Evolutionary conservation across 1,284 basidiomycete species (phyloP), one percentile per base, ranked within the genome.

Genomic region (Pyrrhoderma lamaoense): DNA sequence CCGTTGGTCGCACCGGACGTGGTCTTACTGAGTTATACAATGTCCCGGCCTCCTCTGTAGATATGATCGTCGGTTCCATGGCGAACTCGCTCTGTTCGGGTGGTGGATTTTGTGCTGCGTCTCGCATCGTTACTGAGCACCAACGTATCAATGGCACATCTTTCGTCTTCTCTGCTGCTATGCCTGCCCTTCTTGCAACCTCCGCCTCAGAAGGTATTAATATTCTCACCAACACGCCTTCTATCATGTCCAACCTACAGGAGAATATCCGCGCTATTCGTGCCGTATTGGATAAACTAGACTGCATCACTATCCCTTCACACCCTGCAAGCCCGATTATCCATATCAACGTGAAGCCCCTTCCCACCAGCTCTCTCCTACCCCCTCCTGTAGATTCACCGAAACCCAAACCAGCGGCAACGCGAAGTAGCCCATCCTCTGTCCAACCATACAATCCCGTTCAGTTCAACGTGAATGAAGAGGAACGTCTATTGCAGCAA

Each of bases 121-220:
- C 89, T 2, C 68, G 72, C 16, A 78, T 85, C 44, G 89, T 97
- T 38, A 82, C 92, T 23, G 80, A 89, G 56, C 96, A 99, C 65
- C 93, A 96, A 80, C 93, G 94, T 44, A 98, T 98, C 78, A 99
- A 99, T 66, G 93, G 92, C 19, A 85, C 92, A 2, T 85, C 93
- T 0, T 95, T 93, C 61, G 93, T 99, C 53, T 99, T 93, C 73
- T 97, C 95, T 1, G 96, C 96, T 8, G 85, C 95, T 1, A 82
- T 96, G 69, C 96, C 96, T 0, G 82, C 93, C 1, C 76, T 96
- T 49, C 80, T 98, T 45, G 86, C 92, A 13, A 92, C 92, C 55
- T 84, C 88, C 55, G 89, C 85, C 1, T 92, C 89, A 0, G 85
- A 91, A 60, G 89, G 84, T 8, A 89, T 98, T 63, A 78, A 79